Conservation (phyloP, 306 rosid genomes). For the Castanopsis chinensis region DNA sequence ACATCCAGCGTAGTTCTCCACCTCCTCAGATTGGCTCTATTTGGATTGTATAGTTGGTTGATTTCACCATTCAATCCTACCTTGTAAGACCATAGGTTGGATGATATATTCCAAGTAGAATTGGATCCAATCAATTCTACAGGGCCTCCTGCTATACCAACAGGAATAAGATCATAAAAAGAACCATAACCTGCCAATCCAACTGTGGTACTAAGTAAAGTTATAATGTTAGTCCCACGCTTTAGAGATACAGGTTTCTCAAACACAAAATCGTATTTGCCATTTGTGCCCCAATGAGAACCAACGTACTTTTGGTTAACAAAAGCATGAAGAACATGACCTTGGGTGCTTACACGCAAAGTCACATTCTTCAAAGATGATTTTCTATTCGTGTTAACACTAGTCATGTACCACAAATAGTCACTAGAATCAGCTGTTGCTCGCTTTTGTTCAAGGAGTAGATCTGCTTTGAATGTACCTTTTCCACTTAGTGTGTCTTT, state of each 20-base stretch:
- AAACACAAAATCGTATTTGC: slow-evolving; percentile 22
- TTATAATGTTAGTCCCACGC: slow-evolving; percentile 37
- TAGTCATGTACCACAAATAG: slow-evolving; percentile 61
- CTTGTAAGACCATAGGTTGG: slow-evolving; percentile 44
- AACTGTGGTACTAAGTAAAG: slow-evolving; percentile 48
- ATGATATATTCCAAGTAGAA: slow-evolving; percentile 39
- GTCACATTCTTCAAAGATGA: neutral
- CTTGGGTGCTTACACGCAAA: neutral
- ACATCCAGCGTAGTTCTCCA: too few species aligned
- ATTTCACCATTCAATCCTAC: slow-evolving; percentile 17
- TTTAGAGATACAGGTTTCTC: slow-evolving; percentile 36
- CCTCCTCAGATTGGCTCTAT: neutral
- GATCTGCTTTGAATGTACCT: neutral
- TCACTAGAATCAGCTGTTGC: slow-evolving; percentile 43
- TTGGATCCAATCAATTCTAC: slow-evolving; percentile 41
- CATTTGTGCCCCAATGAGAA: slow-evolving; percentile 42
- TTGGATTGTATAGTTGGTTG: neutral
- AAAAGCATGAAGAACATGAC: slow-evolving; percentile 44
- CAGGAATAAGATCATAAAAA: slow-evolving; percentile 24
- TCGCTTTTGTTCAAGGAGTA: slow-evolving; percentile 43
- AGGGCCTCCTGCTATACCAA: slow-evolving; percentile 39
- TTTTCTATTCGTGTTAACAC: neutral
- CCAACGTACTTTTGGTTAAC: slow-evolving; percentile 47
- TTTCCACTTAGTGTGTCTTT: slow-evolving; percentile 27
- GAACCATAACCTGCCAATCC: slow-evolving; percentile 51